Conservation (phyloP, 176 grass and related monocot species). For the Hordeum marinum region DNA sequence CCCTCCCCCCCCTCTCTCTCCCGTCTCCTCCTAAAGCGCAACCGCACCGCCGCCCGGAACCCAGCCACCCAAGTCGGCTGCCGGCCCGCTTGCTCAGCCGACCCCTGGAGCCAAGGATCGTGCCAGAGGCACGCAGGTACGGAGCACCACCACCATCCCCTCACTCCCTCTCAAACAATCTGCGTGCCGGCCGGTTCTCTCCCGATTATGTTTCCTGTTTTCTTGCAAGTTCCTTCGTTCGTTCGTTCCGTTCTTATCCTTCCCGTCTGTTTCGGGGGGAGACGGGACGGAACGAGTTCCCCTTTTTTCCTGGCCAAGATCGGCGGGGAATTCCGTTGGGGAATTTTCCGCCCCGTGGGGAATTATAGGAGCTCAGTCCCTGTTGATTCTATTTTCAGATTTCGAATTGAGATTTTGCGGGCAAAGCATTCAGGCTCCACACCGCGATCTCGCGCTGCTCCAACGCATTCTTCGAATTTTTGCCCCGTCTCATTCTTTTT, state of each 20-base stretch:
- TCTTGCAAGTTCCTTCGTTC: not conserved
- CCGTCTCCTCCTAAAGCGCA: not conserved
- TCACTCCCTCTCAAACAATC: not conserved
- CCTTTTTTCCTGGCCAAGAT: not conserved
- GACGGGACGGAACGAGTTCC: not conserved
- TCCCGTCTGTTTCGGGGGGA: not conserved
- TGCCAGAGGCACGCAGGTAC: not conserved
- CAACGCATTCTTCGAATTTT: not conserved
- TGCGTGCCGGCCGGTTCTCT: not conserved
- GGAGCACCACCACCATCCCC: not conserved
- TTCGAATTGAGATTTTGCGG: not conserved
- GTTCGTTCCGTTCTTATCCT: not conserved
- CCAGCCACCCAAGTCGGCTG: not conserved
- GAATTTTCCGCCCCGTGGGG: not conserved
- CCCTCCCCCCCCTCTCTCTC: not conserved
- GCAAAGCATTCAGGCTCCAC: not conserved
- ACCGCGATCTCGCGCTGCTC: not conserved
- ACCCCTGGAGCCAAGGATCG: not conserved
- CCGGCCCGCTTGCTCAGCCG: not conserved
- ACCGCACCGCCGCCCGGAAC: not conserved
- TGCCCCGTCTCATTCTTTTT: not conserved
- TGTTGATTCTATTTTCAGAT: not conserved
- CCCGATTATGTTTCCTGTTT: not conserved
- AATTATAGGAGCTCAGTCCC: not conserved
- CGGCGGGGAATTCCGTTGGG: not conserved